phyloP scores from a whole-genome alignment of 257 asterid genomes.

The Nicotiana otophora region DNA sequence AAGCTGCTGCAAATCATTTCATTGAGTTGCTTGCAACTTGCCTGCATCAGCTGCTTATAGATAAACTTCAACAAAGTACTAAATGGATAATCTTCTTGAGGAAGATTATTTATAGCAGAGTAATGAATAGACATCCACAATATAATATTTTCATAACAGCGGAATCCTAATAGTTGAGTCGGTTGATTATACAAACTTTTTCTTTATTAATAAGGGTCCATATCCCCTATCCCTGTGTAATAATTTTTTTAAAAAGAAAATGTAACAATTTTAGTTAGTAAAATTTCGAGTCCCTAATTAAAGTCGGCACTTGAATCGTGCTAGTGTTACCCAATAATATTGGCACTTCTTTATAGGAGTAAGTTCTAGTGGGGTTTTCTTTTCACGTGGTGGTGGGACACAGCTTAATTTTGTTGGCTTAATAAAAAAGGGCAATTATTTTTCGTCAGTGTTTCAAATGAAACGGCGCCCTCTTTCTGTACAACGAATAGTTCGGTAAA shows the following conservation, averaged over 20 bases:
- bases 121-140: too few relatives aligned
- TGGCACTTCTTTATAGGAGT: constrained; percentile 1
- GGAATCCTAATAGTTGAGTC: too few relatives aligned
- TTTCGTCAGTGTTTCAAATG: neutral
- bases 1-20: too few relatives aligned
- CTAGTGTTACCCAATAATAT: neutral
- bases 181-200: too few relatives aligned
- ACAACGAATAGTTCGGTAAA: neutral
- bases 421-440: neutral
- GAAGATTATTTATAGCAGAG: too few relatives aligned
- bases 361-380: constrained; percentile 1
- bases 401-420: neutral
- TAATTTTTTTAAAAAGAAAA: neutral
- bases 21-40: too few relatives aligned
- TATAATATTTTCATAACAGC: too few relatives aligned
- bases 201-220: too few relatives aligned
- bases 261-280: neutral
- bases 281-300: neutral
- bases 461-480: neutral
- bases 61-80: too few relatives aligned
- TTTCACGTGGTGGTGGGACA: constrained; percentile 14
- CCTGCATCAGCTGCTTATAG: too few relatives aligned
- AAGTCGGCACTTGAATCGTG: neutral
- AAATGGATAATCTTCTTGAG: too few relatives aligned
- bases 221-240: too few relatives aligned